phyloP scores from a whole-genome alignment of 1,284 basidiomycete species.

The Puccinia polysora region DNA sequence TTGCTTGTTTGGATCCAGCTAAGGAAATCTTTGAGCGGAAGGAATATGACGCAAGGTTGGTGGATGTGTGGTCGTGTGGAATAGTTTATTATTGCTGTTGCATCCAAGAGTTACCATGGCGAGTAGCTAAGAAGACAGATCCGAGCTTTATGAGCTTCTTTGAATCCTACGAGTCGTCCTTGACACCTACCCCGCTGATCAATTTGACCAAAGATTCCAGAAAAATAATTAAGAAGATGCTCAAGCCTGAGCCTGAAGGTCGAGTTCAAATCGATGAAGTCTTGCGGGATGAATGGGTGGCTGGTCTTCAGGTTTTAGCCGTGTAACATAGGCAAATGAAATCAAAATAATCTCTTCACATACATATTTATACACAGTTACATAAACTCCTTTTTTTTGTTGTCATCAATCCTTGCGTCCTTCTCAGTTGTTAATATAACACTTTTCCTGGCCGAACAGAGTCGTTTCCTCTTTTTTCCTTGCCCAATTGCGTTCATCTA shows the following conservation, averaged over 20 bases:
- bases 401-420: no score
- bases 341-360: no score
- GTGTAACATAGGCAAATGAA: slow-evolving; percentile 86
- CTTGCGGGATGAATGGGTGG: slow-evolving; percentile 75
- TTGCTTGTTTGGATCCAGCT: neutral
- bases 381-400: no score
- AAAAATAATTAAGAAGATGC: slow-evolving; percentile 82
- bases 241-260: slow-evolving; percentile 84
- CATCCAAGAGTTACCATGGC: slow-evolving; percentile 95
- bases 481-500: no score
- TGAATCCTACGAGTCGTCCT: slow-evolving; percentile 59
- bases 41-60: slow-evolving; percentile 95
- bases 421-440: no score
- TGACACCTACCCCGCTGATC: slow-evolving; percentile 61
- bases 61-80: slow-evolving; percentile 95
- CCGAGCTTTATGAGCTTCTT: slow-evolving; percentile 77
- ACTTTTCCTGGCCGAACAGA: no score
- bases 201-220: slow-evolving; percentile 81
- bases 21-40: slow-evolving; percentile 43
- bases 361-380: no score
- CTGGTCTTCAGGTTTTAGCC: slow-evolving; percentile 60
- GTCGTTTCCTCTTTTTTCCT: no score
- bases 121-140: slow-evolving; percentile 81
- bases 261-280: slow-evolving; percentile 77
- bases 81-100: slow-evolving; percentile 98